These are phyloP conservation scores for Magnusiomyces sp. DNA, from an alignment of 1,139 yeast genomes.

Conservation along the genomic window DNA sequence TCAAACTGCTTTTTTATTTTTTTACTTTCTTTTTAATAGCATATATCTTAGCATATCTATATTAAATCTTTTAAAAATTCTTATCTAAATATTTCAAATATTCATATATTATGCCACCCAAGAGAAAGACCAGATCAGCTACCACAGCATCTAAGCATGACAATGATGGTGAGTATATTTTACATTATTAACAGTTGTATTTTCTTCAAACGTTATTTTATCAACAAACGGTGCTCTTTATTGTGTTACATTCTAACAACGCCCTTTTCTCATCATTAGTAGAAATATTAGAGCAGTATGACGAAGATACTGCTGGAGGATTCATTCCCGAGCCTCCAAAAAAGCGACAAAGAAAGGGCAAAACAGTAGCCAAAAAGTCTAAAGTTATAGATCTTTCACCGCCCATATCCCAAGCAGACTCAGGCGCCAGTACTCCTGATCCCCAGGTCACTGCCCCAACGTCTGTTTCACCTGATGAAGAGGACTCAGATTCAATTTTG, in stretches of 20 bases:
- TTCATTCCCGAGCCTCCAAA: neutral
- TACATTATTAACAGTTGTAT: no score
- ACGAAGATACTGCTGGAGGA: conserved; percentile 1
- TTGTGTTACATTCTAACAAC: no score
- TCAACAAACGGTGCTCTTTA: no score
- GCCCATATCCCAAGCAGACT: neutral
- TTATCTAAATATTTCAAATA: no score
- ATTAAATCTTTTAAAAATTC: no score
- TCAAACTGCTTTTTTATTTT: no score
- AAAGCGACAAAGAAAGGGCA: neutral
- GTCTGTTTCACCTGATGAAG: neutral
- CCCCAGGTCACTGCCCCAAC: neutral
- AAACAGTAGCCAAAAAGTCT: neutral
- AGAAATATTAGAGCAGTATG: neutral
- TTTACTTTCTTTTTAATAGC: no score
- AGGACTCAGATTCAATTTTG: neutral
- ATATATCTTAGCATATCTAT: no score
- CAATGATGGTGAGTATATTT: neutral
- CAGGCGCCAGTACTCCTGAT: neutral
- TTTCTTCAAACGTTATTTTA: no score
- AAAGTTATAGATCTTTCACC: neutral
- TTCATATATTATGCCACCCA: no score
- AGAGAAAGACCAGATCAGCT: neutral
- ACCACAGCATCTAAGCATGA: neutral
- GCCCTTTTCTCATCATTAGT: no score